Base-by-base conservation (phyloP, 352 stramenopile species). In the Phytophthora fragariaefolia region DNA sequence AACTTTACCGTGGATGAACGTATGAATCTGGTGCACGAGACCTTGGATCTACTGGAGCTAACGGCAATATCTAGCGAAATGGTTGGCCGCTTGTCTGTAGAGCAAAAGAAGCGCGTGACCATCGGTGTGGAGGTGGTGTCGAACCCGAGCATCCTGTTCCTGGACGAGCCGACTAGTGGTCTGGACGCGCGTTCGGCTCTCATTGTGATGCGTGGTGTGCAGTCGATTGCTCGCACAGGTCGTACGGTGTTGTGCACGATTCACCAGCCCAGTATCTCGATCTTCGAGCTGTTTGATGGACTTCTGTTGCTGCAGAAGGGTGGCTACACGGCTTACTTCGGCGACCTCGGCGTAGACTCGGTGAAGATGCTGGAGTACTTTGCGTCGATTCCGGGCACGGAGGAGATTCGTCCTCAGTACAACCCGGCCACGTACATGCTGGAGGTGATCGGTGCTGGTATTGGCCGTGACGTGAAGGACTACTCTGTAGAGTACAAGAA, bases 361-460 rank as follows among this genome's bases (percentile, higher is more conserved):
- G 63, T 62, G 17, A 90, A 90, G 46, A 75, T 98, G 54, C 83
- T 98, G 18, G 58, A 90, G 27, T 98, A 97, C 64, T 90, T 98
- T 43, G 77, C 93, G 28, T 70, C 59, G 2, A 83, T 94, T 36
- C 95, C 90, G 18, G 74, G 73, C 12, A 85, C 82, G 15, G 77
- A 75, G 23, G 57, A 80, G 36, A 93, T 97, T 48, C 70, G 63
- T 2, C 69, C 83, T 5, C 75, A 87, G 60, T 87, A 90, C 66
- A 98, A 98, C 76, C 92, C 95, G 9, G 93, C 92, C 6, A 96
- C 79, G 46, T 97, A 87, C 76, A 97, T 98, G 87, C 75, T 98
- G 2, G 89, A 96, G 36, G 79, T 91, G 6, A 95, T 95, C 53
- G 87, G 85, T 10, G 85, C 87, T 24, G 87, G 81, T 66, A 84